Evolutionary conservation across 163 green algal species (phyloP).

Genomic region (Volvox carteri): DNA sequence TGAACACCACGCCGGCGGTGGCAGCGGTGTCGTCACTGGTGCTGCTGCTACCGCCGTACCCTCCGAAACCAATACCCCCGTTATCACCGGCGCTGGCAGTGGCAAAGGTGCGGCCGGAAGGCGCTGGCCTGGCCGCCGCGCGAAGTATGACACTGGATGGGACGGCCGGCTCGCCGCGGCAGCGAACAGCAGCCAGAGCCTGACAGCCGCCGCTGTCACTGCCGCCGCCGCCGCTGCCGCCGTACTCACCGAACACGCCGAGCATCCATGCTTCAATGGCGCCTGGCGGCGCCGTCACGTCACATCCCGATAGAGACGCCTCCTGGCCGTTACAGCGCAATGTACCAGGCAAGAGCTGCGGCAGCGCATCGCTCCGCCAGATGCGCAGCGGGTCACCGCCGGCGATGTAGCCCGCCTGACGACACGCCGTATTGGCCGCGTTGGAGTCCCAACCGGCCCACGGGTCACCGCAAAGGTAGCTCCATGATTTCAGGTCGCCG

Average conservation of each 20-base stretch:
- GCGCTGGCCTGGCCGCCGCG: neutral
- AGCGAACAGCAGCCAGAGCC: slow-evolving; percentile 14
- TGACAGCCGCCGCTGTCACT: neutral
- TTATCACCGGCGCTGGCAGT: too few relatives aligned
- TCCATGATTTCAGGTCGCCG: slow-evolving; percentile 8
- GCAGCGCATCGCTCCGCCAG: neutral
- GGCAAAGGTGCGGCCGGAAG: neutral
- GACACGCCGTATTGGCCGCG: slow-evolving; percentile 15
- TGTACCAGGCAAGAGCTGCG: neutral
- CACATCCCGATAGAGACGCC: neutral
- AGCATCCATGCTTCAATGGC: slow-evolving; percentile 4
- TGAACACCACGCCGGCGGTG: neutral
- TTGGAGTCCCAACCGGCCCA: slow-evolving; percentile 34
- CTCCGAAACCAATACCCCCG: too few relatives aligned
- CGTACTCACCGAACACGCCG: neutral
- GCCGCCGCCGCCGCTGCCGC: neutral
- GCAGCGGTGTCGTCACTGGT: too few relatives aligned
- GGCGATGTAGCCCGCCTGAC: slow-evolving; percentile 19
- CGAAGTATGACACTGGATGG: neutral
- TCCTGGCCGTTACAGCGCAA: neutral
- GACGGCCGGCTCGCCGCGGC: neutral
- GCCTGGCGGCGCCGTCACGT: neutral
- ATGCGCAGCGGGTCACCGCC: slow-evolving; percentile 15
- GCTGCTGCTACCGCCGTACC: too few relatives aligned
- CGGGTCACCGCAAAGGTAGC: slow-evolving; percentile 39